Evolutionary conservation across 345 rosid genomes (phyloP).

Genomic region (Chamaenerion angustifolium): DNA sequence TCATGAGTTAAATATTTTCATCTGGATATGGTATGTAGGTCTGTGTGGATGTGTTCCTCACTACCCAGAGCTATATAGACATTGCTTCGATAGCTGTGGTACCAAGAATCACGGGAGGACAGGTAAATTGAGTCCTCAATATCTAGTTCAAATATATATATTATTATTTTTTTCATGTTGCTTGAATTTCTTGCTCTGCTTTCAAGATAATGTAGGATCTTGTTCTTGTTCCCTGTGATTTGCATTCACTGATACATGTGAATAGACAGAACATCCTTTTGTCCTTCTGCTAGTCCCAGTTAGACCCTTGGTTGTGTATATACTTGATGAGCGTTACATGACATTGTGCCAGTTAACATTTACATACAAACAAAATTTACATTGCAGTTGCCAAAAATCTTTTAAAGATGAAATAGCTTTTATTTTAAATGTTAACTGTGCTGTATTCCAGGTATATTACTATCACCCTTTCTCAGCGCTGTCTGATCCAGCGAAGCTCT

Average conservation of each 20-base stretch:
- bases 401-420: background rate
- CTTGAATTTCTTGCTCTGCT: background rate
- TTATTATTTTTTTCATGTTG: background rate
- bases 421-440: background rate
- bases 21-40: constrained; percentile 43
- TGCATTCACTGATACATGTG: too few species aligned
- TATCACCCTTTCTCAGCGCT: constrained; percentile 88
- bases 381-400: background rate
- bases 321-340: too few species aligned
- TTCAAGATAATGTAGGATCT: too few species aligned
- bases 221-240: too few species aligned
- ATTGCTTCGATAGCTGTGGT: constrained; percentile 80
- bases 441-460: constrained; percentile 59
- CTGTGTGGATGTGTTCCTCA: constrained; percentile 85
- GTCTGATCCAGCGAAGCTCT: constrained; percentile 87
- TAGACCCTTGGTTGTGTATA: too few species aligned
- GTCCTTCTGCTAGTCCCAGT: too few species aligned
- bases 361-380: background rate
- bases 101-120: constrained; percentile 94
- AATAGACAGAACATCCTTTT: background rate
- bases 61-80: constrained; percentile 81
- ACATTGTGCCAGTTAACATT: too few species aligned
- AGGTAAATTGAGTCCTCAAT: constrained; percentile 27
- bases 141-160: background rate
- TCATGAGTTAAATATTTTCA: background rate